Conservation (phyloP, 139 green algal genomes). For the Auxenochlorella protothecoides region DNA sequence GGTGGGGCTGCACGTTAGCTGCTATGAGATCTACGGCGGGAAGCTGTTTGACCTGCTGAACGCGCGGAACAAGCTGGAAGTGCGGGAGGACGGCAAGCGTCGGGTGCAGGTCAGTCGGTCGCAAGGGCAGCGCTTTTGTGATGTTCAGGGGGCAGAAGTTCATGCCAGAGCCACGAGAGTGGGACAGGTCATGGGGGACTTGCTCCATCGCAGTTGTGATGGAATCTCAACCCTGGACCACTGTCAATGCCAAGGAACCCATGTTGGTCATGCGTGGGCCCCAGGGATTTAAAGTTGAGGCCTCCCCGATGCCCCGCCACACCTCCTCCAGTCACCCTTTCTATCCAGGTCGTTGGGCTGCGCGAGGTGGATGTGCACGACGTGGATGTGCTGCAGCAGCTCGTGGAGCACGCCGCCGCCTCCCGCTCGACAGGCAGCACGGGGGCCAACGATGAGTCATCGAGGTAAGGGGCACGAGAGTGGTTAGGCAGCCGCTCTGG, state of each 20-base stretch:
- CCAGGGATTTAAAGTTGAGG: too few relatives aligned
- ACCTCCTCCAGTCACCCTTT: not conserved
- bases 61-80: constrained; percentile 72
- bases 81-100: constrained; percentile 84
- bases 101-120: constrained; percentile 66
- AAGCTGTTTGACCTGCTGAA: constrained; percentile 97
- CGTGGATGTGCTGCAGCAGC: constrained; percentile 37
- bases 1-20: constrained; percentile 32
- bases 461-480: constrained; percentile 7
- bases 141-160: too few relatives aligned
- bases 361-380: constrained; percentile 46
- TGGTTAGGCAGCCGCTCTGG: too few relatives aligned
- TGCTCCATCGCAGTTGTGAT: too few relatives aligned
- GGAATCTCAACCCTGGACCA: too few relatives aligned
- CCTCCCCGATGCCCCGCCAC: too few relatives aligned
- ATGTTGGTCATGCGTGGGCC: too few relatives aligned
- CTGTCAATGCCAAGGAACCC: too few relatives aligned
- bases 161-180: too few relatives aligned
- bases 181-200: too few relatives aligned
- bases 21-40: constrained; percentile 97
- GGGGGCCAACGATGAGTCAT: constrained; percentile 93
- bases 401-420: constrained; percentile 66
- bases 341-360: constrained; percentile 73
- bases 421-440: constrained; percentile 79
- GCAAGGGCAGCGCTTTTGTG: constrained; percentile 16